Evolutionary conservation across 495 filamentous ascomycete species (phyloP).

Genomic region (Baudoinia panamericana): DNA sequence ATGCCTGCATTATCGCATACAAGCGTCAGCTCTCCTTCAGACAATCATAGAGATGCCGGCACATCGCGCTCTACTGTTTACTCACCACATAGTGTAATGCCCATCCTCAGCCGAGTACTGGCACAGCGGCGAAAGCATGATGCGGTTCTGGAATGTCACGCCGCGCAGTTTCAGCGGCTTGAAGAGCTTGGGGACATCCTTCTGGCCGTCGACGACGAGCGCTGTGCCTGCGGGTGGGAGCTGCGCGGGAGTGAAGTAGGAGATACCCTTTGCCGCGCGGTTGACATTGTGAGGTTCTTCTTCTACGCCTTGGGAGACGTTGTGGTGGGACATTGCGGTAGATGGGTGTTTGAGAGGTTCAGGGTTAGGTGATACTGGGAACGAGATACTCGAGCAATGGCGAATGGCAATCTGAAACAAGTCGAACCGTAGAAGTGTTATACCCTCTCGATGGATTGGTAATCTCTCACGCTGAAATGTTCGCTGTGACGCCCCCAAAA

Average conservation of each 20-base stretch:
- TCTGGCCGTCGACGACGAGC: conserved; percentile 39
- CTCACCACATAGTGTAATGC: conserved; percentile 19
- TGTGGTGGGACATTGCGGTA: conserved; percentile 12
- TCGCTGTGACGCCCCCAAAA: too few relatives aligned
- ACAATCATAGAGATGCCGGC: too few relatives aligned
- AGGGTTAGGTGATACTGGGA: too few relatives aligned
- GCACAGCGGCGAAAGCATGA: conserved; percentile 24
- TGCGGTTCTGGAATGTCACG: conserved; percentile 22
- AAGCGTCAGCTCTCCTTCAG: too few relatives aligned
- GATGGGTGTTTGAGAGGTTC: too few relatives aligned
- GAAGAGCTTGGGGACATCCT: conserved; percentile 54
- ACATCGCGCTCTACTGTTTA: too few relatives aligned
- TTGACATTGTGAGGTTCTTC: conserved; percentile 18
- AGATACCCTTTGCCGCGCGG: conserved; percentile 29
- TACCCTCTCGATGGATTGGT: too few relatives aligned
- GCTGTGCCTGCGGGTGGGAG: conserved; percentile 52
- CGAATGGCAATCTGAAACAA: too few relatives aligned
- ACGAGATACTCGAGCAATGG: too few relatives aligned
- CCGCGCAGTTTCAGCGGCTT: conserved; percentile 27
- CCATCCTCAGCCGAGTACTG: conserved; percentile 23
- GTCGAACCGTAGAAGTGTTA: too few relatives aligned
- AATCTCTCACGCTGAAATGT: too few relatives aligned
- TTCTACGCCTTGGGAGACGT: conserved; percentile 9
- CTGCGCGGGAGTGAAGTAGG: conserved; percentile 59
- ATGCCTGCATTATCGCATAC: too few relatives aligned